These are phyloP conservation scores for Diaporthe caulivora DNA, from an alignment of 2,329 filamentous ascomycete genomes.

Conservation along the genomic window DNA sequence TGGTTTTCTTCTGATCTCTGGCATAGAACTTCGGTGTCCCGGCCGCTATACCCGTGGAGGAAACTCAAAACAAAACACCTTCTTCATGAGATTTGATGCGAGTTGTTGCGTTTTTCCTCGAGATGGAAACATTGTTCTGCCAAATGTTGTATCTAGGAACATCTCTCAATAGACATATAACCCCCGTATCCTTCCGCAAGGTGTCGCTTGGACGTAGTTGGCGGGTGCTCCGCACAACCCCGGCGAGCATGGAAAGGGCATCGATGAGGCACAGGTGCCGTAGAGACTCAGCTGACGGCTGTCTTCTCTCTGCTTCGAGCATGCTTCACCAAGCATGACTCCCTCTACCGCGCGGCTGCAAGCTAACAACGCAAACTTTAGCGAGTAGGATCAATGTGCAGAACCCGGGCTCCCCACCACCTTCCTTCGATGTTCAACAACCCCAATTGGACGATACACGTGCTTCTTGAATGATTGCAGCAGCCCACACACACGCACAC, in stretches of 20 bases:
- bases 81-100: background rate
- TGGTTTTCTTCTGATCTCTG: background rate
- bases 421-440: background rate
- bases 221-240: background rate
- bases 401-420: conserved; percentile 13
- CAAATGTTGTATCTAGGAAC: background rate
- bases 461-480: conserved; percentile 17
- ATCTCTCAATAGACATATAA: background rate
- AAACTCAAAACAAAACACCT: background rate
- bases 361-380: conserved; percentile 12
- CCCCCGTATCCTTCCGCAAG: background rate
- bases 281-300: background rate
- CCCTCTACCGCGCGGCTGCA: conserved; percentile 30
- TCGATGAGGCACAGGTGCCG: background rate
- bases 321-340: background rate
- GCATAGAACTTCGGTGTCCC: background rate
- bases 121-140: background rate
- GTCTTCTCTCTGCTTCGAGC: background rate
- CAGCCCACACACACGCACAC: background rate
- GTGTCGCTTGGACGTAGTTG: background rate
- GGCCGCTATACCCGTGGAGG: background rate
- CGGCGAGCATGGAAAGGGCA: background rate
- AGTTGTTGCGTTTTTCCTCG: background rate
- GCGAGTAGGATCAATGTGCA: conserved; percentile 26
- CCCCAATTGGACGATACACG: conserved; percentile 16